Base-by-base conservation (phyloP, 2,329 filamentous ascomycete genomes). In the Pseudovirgaria hyperparasitica region DNA sequence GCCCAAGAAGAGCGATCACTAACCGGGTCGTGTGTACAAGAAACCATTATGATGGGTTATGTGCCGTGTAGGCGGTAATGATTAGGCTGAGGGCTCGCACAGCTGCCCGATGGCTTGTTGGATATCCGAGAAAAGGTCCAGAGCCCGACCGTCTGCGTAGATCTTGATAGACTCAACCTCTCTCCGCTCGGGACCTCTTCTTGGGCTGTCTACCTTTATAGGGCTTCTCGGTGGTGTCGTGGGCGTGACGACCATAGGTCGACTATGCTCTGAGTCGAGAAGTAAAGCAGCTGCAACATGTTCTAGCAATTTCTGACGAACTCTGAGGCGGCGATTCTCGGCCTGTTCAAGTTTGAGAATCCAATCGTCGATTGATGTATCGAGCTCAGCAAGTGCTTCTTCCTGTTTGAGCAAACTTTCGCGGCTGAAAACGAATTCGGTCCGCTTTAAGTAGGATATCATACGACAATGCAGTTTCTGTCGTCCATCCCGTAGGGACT, bases 351-450 rank as follows among this genome's bases (percentile, higher is more conserved):
- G 67, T 56, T 86, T 86, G 40, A 58, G 63, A 25, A 81, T 72
- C 76, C 81, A 86, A 46, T 84, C 78, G 42, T 86, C 81, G 36
- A 87, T 86, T 3, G 76, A 80, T 10, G 66, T 59, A 45, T 87
- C 80, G 5, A 87, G 67, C 48, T 85, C 80, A 2, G 74, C 71
- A 8, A 87, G 62, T 2, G 78, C 77, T 52, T 86, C 80, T 50
- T 86, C 80, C 47, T 86, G 80, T 56, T 78, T 81, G 22, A 86
- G 62, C 49, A 87, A 71, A 12, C 73, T 74, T 34, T 85, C 78
- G 36, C 75, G 67, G 37, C 73, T 82, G 48, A 85, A 82, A 30
- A 76, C 71, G 5, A 71, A 68, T 17, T 77, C 70, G 6, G 77
- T 73, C 11, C 75, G 77, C 26, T 77, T 75, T 7, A 86, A 66